phyloP scores from a whole-genome alignment of 805 yeast genomes.

The Metschnikowia noctiluminum region DNA sequence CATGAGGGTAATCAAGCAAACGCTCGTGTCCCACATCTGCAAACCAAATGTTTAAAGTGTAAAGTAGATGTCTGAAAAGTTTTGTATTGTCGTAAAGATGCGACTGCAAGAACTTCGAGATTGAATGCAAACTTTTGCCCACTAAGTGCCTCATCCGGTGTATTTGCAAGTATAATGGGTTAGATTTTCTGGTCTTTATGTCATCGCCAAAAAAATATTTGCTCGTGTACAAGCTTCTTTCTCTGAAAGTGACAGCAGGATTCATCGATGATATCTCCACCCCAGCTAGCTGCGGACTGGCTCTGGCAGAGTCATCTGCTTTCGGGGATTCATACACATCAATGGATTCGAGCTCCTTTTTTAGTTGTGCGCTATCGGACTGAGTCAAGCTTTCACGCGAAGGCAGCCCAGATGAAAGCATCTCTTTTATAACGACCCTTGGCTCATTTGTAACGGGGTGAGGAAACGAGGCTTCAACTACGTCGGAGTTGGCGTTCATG shows the following conservation, averaged over 20 bases:
- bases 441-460: constrained; percentile 2
- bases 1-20: constrained; percentile 54
- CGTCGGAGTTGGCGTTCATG: constrained; percentile 19
- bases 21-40: constrained; percentile 76
- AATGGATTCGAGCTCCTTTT: background rate
- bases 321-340: constrained; percentile 11
- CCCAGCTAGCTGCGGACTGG: constrained; percentile 44
- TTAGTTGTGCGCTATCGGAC: background rate
- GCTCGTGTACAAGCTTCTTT: constrained; percentile 58
- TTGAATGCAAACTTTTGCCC: constrained; percentile 60
- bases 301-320: constrained; percentile 39
- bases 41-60: constrained; percentile 71
- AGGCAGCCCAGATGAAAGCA: background rate
- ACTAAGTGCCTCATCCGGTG: constrained; percentile 60
- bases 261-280: constrained; percentile 47
- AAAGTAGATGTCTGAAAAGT: constrained; percentile 57
- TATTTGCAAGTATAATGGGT: constrained; percentile 36
- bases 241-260: constrained; percentile 55
- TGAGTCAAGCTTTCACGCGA: constrained; percentile 5
- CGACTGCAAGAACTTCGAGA: constrained; percentile 45
- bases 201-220: constrained; percentile 63
- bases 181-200: constrained; percentile 39
- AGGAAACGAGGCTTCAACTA: constrained; percentile 1
- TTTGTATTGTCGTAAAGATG: constrained; percentile 62
- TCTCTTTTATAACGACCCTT: background rate